Conservation (phyloP, 2,329 filamentous ascomycete species). For the Alternaria triticimaculans region DNA sequence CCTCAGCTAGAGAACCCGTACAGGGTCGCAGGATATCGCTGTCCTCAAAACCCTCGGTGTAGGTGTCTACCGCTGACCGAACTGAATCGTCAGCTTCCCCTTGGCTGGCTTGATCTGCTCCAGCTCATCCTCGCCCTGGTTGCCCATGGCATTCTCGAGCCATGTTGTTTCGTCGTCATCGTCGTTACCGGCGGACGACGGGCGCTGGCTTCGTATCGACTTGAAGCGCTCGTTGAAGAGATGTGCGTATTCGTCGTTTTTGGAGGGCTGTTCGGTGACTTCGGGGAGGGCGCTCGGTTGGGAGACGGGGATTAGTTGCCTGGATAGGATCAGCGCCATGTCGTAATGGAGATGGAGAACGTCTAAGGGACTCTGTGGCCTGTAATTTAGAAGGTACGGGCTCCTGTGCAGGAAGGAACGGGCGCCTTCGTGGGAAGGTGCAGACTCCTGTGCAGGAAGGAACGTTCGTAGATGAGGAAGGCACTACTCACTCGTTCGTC, state of each 20-base stretch:
- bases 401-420: neutral
- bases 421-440: neutral
- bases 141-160: constrained; percentile 41
- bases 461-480: constrained; percentile 4
- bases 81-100: constrained; percentile 48
- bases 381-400: accelerated
- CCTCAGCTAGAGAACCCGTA: constrained; percentile 2
- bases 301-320: constrained; percentile 59
- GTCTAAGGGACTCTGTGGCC: neutral
- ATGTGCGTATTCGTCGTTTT: constrained; percentile 49
- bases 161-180: constrained; percentile 47
- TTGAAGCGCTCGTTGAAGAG: constrained; percentile 53
- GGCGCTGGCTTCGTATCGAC: constrained; percentile 29
- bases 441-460: neutral
- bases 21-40: neutral
- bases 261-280: constrained; percentile 39
- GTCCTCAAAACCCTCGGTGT: neutral
- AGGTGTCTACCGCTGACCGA: constrained; percentile 36
- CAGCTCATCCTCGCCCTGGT: constrained; percentile 25
- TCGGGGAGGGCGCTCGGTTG: constrained; percentile 52
- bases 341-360: neutral
- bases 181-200: constrained; percentile 27
- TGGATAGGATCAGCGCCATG: constrained; percentile 41
- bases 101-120: constrained; percentile 27
- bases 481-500: constrained; percentile 53